Evolutionary conservation across 352 stramenopile species (phyloP).

Genomic region (Albugo laibachii): DNA sequence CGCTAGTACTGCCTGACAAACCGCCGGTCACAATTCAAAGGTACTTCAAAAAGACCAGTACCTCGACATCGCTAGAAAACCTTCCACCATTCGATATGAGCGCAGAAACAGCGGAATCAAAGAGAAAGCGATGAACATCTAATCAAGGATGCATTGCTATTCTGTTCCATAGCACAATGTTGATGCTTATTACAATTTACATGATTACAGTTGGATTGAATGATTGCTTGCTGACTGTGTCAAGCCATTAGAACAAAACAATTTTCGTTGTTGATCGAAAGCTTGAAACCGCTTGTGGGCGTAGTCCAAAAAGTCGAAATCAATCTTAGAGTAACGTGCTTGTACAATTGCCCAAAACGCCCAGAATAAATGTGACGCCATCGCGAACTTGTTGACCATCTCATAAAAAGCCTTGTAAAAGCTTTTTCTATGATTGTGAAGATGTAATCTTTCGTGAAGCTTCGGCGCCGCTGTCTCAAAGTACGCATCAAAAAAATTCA

Average conservation of each 20-base stretch:
- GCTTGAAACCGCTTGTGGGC: slow-evolving; percentile 57
- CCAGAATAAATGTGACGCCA: slow-evolving; percentile 86
- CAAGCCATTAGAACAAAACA: slow-evolving; percentile 17
- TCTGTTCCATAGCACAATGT: no score
- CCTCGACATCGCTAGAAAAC: slow-evolving; percentile 77
- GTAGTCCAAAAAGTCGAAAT: slow-evolving; percentile 81
- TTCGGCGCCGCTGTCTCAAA: slow-evolving; percentile 40
- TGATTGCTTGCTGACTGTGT: no score
- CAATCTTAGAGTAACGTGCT: slow-evolving; percentile 73
- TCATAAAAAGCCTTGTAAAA: slow-evolving; percentile 74
- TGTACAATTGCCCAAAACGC: slow-evolving; percentile 88
- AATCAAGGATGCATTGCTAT: no score
- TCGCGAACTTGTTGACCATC: slow-evolving; percentile 70
- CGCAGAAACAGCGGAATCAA: slow-evolving; percentile 63
- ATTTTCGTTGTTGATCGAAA: slow-evolving; percentile 53
- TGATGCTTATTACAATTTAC: no score
- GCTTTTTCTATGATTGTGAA: slow-evolving; percentile 51
- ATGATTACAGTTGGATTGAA: no score
- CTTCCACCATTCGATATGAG: slow-evolving; percentile 71
- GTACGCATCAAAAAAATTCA: slow-evolving; percentile 76
- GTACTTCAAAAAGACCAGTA: slow-evolving; percentile 77
- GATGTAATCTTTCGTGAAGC: slow-evolving; percentile 36
- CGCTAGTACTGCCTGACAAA: slow-evolving; percentile 51
- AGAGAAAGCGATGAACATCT: slow-evolving; percentile 52
- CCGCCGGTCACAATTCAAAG: slow-evolving; percentile 54